These are phyloP conservation scores for Fusarium papillatum DNA, from an alignment of 2,329 filamentous ascomycete species.

Conservation along the genomic window DNA sequence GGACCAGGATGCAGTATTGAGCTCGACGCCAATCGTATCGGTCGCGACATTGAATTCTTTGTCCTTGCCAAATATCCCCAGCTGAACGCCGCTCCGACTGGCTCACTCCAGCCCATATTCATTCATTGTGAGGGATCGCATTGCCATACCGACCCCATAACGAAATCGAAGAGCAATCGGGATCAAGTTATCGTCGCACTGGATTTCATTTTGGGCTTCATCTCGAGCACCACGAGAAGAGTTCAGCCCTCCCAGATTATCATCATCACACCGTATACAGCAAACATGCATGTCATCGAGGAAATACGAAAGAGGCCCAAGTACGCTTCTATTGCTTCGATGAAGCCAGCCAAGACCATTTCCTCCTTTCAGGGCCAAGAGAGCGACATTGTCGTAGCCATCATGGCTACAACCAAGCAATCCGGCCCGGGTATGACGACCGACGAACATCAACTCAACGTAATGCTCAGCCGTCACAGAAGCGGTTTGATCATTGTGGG, in stretches of 20 bases:
- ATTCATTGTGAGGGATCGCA: not conserved
- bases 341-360: not conserved
- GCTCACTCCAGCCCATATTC: rapidly evolving
- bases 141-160: not conserved
- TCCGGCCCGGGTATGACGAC: not conserved
- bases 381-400: not conserved
- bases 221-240: not conserved
- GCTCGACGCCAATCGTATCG: not conserved
- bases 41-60: not conserved
- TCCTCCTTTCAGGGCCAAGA: not conserved
- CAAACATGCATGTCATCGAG: not conserved
- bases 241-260: not conserved
- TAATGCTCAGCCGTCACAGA: not conserved
- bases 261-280: not conserved
- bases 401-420: not conserved
- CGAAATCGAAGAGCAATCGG: not conserved
- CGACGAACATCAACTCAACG: not conserved
- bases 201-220: not conserved
- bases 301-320: not conserved
- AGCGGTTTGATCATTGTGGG: not conserved
- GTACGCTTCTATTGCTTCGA: not conserved
- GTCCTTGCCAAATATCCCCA: not conserved
- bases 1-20: not conserved
- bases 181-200: not conserved
- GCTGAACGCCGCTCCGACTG: not conserved